Conservation (phyloP, 371 early-diverging fungal genomes). For the Circinella minor region DNA sequence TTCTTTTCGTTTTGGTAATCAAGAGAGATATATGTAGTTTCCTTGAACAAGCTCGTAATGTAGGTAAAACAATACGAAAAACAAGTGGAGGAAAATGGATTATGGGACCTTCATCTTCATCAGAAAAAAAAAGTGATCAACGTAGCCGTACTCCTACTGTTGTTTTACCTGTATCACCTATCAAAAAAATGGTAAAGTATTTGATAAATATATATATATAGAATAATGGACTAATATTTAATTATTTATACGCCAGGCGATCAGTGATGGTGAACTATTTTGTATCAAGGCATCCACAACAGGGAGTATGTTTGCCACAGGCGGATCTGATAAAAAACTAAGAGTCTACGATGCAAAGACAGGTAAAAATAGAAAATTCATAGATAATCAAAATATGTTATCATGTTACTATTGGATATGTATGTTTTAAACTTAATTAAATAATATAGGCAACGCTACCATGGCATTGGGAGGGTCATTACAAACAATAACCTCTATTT, state of each 20-base stretch:
- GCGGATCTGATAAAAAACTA: conserved; percentile 87
- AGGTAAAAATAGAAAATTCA: conserved; percentile 38
- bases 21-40: conserved; percentile 8
- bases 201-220: not conserved
- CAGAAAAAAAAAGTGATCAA: not conserved
- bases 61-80: conserved; percentile 25
- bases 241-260: conserved; percentile 35
- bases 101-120: conserved; percentile 12
- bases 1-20: not conserved
- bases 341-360: conserved; percentile 82
- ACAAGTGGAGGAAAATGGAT: conserved; percentile 24
- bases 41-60: conserved; percentile 37
- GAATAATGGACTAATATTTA: too few relatives aligned
- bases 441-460: conserved; percentile 38
- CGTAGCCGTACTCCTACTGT: conserved; percentile 8
- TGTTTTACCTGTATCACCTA: conserved; percentile 24
- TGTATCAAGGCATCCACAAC: conserved; percentile 77
- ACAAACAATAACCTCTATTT: conserved; percentile 83
- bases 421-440: not conserved
- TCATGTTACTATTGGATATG: not conserved
- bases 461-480: conserved; percentile 83
- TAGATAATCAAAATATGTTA: too few relatives aligned
- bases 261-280: conserved; percentile 82
- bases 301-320: conserved; percentile 85
- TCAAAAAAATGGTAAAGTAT: conserved; percentile 28